Conservation (phyloP, 257 asterid species). For the Agastache rugosa region DNA sequence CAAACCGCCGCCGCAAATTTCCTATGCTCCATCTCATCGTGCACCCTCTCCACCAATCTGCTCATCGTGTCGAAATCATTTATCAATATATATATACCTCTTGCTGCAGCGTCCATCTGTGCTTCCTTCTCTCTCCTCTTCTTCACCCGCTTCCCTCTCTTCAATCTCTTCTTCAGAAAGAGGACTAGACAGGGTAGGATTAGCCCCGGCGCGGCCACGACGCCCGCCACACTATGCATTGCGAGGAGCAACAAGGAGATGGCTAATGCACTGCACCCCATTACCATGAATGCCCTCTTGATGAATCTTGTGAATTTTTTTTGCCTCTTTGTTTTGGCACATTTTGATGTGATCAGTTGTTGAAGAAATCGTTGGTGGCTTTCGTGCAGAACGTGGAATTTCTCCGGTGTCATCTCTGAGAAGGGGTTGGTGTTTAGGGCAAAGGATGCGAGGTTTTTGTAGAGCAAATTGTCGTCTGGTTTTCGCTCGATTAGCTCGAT, state of each 20-base stretch:
- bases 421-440: conserved; percentile 54
- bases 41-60: conserved; percentile 50
- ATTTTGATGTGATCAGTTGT: conserved; percentile 47
- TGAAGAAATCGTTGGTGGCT: conserved; percentile 46
- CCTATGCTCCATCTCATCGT: conserved; percentile 66
- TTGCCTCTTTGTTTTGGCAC: conserved; percentile 48
- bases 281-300: conserved; percentile 44
- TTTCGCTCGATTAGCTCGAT: conserved; percentile 32
- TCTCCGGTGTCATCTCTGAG: conserved; percentile 40
- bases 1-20: conserved; percentile 52
- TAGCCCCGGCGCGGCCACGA: conserved; percentile 45
- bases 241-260: conserved; percentile 47
- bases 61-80: conserved; percentile 69
- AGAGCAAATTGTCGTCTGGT: conserved; percentile 35
- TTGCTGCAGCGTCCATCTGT: conserved; percentile 69
- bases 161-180: conserved; percentile 40
- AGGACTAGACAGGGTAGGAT: conserved; percentile 25
- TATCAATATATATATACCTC: conserved; percentile 63
- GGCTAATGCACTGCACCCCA: conserved; percentile 41
- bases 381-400: conserved; percentile 51
- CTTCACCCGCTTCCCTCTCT: background rate
- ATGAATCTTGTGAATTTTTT: conserved; percentile 31
- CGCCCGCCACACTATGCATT: conserved; percentile 43
- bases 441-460: conserved; percentile 47
- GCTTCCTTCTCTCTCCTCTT: conserved; percentile 14